These are phyloP conservation scores for Discostella pseudostelligera DNA, from an alignment of 108 stramenopile genomes.

Conservation along the genomic window DNA sequence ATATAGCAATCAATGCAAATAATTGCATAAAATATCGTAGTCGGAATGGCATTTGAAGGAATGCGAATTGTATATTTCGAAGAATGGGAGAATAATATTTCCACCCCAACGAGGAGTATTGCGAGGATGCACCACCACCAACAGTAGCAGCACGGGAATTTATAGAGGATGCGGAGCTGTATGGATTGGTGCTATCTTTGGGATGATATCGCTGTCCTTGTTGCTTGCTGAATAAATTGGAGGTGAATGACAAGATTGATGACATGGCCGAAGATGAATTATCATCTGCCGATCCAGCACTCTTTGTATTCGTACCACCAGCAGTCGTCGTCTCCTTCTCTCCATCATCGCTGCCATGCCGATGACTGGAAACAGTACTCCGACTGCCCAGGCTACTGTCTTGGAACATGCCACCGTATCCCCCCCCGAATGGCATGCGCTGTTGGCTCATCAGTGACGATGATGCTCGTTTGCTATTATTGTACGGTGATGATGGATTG, in stretches of 20 bases:
- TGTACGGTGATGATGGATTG: neutral
- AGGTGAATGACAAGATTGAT: neutral
- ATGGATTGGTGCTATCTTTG: neutral
- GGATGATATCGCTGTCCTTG: neutral
- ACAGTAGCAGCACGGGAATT: neutral
- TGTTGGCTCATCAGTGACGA: neutral
- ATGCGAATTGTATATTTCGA: neutral
- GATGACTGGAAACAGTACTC: neutral
- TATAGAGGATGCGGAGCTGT: no score
- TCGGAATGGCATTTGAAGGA: constrained; percentile 22
- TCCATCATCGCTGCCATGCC: neutral
- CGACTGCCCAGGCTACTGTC: neutral
- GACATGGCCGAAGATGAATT: neutral
- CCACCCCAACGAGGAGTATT: neutral
- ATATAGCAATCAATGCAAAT: constrained; percentile 25
- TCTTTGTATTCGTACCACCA: no score
- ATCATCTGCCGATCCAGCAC: no score
- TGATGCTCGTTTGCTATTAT: no score
- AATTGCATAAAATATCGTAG: constrained; percentile 28
- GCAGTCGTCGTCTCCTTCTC: neutral
- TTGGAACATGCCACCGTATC: constrained; percentile 47
- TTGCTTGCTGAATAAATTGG: neutral
- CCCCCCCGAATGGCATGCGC: constrained; percentile 36
- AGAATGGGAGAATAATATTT: neutral
- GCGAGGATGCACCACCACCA: no score